phyloP scores from a whole-genome alignment of 805 yeast genomes.

The Metschnikowia henanensis region DNA sequence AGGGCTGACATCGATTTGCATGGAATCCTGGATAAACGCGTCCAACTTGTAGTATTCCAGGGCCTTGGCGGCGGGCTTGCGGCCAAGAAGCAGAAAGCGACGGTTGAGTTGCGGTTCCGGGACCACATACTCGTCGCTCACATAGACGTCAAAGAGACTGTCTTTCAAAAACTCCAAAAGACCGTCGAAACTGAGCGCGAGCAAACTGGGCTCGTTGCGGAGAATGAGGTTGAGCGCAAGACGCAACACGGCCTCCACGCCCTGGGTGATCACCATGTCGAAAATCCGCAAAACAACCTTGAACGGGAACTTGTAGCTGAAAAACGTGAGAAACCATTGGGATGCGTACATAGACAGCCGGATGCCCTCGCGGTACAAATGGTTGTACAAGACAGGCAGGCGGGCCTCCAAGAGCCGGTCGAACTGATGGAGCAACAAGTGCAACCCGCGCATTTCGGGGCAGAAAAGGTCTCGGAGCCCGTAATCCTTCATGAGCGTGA shows the following conservation, averaged over 20 bases:
- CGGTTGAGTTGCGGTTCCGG: slow-evolving; percentile 13
- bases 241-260: slow-evolving; percentile 80
- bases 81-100: slow-evolving; percentile 23
- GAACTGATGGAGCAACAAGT: slow-evolving; percentile 81
- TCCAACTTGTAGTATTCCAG: slow-evolving; percentile 57
- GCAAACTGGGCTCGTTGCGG: slow-evolving; percentile 58
- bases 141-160: slow-evolving; percentile 69
- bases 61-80: slow-evolving; percentile 17
- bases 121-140: slow-evolving; percentile 38
- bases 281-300: slow-evolving; percentile 83
- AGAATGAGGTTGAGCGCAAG: slow-evolving; percentile 81
- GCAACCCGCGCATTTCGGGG: slow-evolving; percentile 94
- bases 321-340: slow-evolving; percentile 95
- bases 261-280: slow-evolving; percentile 89
- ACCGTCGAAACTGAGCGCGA: slow-evolving; percentile 70
- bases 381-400: slow-evolving; percentile 70
- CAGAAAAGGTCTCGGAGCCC: slow-evolving; percentile 74
- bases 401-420: slow-evolving; percentile 81
- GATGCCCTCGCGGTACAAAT: slow-evolving; percentile 82
- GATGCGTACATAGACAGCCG: slow-evolving; percentile 95
- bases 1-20: slow-evolving; percentile 72
- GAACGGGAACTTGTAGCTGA: slow-evolving; percentile 92
- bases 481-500: slow-evolving; percentile 81
- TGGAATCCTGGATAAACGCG: slow-evolving; percentile 75
- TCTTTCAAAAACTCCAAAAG: slow-evolving; percentile 78